Evolutionary conservation across 768 basidiomycete genomes (phyloP).

Genomic region (Tulasnella sp.): DNA sequence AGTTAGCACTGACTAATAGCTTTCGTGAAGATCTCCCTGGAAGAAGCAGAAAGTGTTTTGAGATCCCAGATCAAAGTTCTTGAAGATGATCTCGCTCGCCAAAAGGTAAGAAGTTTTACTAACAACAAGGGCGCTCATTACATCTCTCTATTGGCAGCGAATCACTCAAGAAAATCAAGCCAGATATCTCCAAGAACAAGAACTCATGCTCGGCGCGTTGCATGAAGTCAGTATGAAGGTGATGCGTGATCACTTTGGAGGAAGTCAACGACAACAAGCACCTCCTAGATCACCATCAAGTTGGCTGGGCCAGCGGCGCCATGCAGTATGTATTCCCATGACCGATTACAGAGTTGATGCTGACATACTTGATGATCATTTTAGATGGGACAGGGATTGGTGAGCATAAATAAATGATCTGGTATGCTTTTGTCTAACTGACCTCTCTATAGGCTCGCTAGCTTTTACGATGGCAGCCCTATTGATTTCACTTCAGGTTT

Average conservation of each 20-base stretch:
- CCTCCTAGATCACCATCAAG: slow-evolving; percentile 40
- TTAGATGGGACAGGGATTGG: too few species aligned
- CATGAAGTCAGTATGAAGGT: slow-evolving; percentile 56
- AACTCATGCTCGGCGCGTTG: slow-evolving; percentile 64
- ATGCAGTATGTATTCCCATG: slow-evolving; percentile 35
- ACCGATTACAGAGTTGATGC: too few species aligned
- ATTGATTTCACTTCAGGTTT: too few species aligned
- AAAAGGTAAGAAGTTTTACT: slow-evolving; percentile 30
- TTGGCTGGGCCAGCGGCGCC: slow-evolving; percentile 59
- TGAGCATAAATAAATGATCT: too few species aligned
- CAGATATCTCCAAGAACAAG: slow-evolving; percentile 63
- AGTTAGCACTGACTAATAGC: not conserved
- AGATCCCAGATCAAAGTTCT: slow-evolving; percentile 52
- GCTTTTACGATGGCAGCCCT: too few species aligned
- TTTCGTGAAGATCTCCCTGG: slow-evolving; percentile 38
- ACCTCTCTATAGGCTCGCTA: too few species aligned
- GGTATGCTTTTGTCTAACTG: too few species aligned
- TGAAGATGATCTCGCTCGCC: slow-evolving; percentile 43
- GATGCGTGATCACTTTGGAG: slow-evolving; percentile 46
- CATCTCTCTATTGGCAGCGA: slow-evolving; percentile 26
- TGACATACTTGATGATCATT: too few species aligned
- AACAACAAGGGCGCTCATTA: slow-evolving; percentile 34
- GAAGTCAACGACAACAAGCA: slow-evolving; percentile 30
- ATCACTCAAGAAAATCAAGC: slow-evolving; percentile 39
- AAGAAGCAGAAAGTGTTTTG: slow-evolving; percentile 57